Evolutionary conservation across 768 basidiomycete species (phyloP).

Genomic region (Phlebiopsis gigantea): DNA sequence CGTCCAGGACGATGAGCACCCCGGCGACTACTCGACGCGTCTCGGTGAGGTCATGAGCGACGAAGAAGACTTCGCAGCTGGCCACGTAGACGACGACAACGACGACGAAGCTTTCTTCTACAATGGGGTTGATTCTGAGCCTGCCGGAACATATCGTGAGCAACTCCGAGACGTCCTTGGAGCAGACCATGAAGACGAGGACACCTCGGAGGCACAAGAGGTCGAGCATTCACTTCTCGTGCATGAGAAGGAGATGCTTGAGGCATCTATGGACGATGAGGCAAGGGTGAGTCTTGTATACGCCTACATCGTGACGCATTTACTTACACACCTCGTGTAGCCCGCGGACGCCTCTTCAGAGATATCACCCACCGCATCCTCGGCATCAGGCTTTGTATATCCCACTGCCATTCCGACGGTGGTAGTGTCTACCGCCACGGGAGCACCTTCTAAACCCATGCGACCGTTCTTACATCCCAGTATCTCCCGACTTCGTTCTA

Average conservation of each 20-base stretch:
- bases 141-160: conserved; percentile 53
- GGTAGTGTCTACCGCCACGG: conserved; percentile 30
- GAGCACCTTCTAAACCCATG: conserved; percentile 33
- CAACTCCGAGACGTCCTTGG: conserved; percentile 72
- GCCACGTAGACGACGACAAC: conserved; percentile 35
- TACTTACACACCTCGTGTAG: conserved; percentile 23
- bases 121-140: conserved; percentile 55
- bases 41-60: conserved; percentile 63
- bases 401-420: conserved; percentile 33
- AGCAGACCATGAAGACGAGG: conserved; percentile 46
- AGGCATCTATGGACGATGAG: conserved; percentile 23
- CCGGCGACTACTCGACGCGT: conserved; percentile 59
- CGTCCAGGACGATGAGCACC: conserved; percentile 31
- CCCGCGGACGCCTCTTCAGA: conserved; percentile 33
- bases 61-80: conserved; percentile 23
- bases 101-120: conserved; percentile 70
- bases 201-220: conserved; percentile 39
- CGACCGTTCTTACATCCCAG: conserved; percentile 65
- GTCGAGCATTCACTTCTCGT: conserved; percentile 41
- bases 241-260: conserved; percentile 28
- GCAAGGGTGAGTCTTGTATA: conserved; percentile 28
- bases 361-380: conserved; percentile 22
- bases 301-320: conserved; percentile 15
- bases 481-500: conserved; percentile 78
- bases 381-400: conserved; percentile 23